Evolutionary conservation across 2,329 filamentous ascomycete species (phyloP).

Genomic region (Diaporthe sp.): DNA sequence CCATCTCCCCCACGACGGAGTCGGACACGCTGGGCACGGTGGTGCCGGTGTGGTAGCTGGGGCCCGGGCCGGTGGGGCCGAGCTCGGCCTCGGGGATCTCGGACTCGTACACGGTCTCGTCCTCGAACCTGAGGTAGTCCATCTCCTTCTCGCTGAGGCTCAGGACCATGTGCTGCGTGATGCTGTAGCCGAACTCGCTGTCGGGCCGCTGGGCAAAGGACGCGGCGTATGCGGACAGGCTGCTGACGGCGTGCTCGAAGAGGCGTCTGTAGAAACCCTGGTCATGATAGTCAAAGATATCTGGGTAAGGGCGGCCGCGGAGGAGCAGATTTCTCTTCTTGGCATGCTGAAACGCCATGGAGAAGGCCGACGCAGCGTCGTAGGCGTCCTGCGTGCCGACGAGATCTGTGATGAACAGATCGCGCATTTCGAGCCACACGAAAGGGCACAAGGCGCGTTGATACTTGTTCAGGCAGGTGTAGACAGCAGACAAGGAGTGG

Average conservation of each 20-base stretch:
- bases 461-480: slow-evolving; percentile 47
- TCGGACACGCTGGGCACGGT: slow-evolving; percentile 50
- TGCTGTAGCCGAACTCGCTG: slow-evolving; percentile 50
- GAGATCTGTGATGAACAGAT: neutral
- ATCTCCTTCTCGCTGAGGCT: slow-evolving; percentile 70
- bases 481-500: slow-evolving; percentile 44
- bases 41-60: slow-evolving; percentile 61
- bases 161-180: slow-evolving; percentile 64
- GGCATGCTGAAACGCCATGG: neutral
- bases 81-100: slow-evolving; percentile 58
- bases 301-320: neutral
- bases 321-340: neutral
- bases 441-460: slow-evolving; percentile 55
- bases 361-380: slow-evolving; percentile 22
- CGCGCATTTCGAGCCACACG: slow-evolving; percentile 52
- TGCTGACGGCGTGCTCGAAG: slow-evolving; percentile 18
- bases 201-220: slow-evolving; percentile 46
- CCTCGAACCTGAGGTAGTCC: slow-evolving; percentile 69
- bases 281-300: slow-evolving; percentile 36
- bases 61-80: slow-evolving; percentile 62
- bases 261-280: neutral
- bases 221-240: slow-evolving; percentile 30
- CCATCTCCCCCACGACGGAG: slow-evolving; percentile 51
- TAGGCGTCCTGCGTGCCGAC: neutral
- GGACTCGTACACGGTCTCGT: slow-evolving; percentile 55